These are phyloP conservation scores for Exophiala sideris DNA, from an alignment of 2,329 filamentous ascomycete species.

Conservation along the genomic window DNA sequence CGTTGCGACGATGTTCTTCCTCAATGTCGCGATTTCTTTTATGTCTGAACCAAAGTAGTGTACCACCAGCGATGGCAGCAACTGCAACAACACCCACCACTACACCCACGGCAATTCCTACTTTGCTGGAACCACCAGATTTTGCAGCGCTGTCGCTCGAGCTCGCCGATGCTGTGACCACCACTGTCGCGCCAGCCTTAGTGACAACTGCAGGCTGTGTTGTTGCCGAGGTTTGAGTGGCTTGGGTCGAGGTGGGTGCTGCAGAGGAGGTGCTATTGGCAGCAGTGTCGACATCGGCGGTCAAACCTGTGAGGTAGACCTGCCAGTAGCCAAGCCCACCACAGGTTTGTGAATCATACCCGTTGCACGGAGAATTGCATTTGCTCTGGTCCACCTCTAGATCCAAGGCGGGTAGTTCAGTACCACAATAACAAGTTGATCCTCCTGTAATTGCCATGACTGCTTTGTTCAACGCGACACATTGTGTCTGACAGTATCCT, in stretches of 20 bases:
- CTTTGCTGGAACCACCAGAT: constrained; percentile 61
- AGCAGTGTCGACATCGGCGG: constrained; percentile 34
- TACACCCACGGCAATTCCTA: constrained; percentile 80
- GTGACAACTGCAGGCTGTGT: constrained; percentile 22
- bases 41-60: constrained; percentile 71
- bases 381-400: constrained; percentile 54
- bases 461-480: constrained; percentile 45
- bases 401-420: constrained; percentile 59
- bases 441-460: constrained; percentile 64
- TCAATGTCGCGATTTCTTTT: constrained; percentile 74
- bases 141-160: constrained; percentile 25
- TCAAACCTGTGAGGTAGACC: constrained; percentile 52
- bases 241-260: constrained; percentile 39
- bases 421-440: constrained; percentile 70
- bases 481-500: constrained; percentile 55
- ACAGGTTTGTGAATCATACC: constrained; percentile 64
- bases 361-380: constrained; percentile 66
- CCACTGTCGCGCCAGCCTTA: constrained; percentile 34
- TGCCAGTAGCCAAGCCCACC: constrained; percentile 55
- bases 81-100: constrained; percentile 77
- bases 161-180: constrained; percentile 33
- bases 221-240: constrained; percentile 30
- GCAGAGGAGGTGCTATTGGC: constrained; percentile 40
- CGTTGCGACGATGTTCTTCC: constrained; percentile 78
- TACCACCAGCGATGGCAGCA: constrained; percentile 62